phyloP scores from a whole-genome alignment of 805 yeast genomes.

The Kluyveromyces aestuarii region DNA sequence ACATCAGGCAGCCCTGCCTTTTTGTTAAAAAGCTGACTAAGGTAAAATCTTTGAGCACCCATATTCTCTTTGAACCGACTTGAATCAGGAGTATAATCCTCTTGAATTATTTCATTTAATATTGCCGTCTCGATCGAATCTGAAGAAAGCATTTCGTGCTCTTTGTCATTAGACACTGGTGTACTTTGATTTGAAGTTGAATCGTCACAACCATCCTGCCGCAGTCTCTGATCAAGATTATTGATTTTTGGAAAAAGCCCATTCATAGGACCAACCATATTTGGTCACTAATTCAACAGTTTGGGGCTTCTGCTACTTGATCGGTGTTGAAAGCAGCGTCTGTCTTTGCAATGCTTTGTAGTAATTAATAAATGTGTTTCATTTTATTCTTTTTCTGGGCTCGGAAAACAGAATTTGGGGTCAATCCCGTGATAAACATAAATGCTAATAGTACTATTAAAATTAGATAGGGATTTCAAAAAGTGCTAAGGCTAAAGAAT shows the following conservation, averaged over 20 bases:
- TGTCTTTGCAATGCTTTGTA: too few relatives aligned
- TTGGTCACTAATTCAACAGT: not conserved
- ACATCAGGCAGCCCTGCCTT: slow-evolving; percentile 5
- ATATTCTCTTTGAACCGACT: slow-evolving; percentile 12
- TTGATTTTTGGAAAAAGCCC: slow-evolving; percentile 17
- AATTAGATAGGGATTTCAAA: too few relatives aligned
- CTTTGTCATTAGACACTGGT: not conserved
- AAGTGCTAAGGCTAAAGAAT: too few relatives aligned
- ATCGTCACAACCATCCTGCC: not conserved
- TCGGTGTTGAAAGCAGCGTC: too few relatives aligned
- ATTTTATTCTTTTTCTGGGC: too few relatives aligned
- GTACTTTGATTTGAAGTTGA: not conserved
- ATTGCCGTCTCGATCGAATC: slow-evolving; percentile 2
- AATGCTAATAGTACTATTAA: too few relatives aligned
- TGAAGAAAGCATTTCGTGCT: not conserved
- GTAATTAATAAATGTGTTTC: too few relatives aligned
- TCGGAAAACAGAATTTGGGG: too few relatives aligned
- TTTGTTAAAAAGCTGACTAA: slow-evolving; percentile 12
- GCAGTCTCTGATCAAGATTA: slow-evolving; percentile 9
- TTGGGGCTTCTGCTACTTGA: too few relatives aligned
- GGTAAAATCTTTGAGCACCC: slow-evolving; percentile 15
- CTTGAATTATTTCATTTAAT: slow-evolving; percentile 10
- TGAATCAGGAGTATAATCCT: slow-evolving; percentile 11
- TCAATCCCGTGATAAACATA: too few relatives aligned
- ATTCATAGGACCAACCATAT: slow-evolving; percentile 1